These are phyloP conservation scores for Rhizophora apiculata DNA, from an alignment of 345 rosid genomes.

Conservation along the genomic window DNA sequence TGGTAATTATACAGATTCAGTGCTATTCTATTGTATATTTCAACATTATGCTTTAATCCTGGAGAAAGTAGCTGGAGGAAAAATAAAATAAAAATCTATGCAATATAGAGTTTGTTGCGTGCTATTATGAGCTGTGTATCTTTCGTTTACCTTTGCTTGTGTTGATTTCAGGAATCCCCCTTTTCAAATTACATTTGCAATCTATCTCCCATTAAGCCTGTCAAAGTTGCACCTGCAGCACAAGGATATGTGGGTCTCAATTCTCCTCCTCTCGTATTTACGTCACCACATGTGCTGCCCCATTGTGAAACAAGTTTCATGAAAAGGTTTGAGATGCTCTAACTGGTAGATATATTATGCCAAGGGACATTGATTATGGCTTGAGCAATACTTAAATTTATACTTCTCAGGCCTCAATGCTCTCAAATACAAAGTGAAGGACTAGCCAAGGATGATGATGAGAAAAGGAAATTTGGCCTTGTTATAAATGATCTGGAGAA, in stretches of 20 bases:
- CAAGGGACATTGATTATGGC: background rate
- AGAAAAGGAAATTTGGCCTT: slow-evolving; percentile 9
- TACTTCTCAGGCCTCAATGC: slow-evolving; percentile 33
- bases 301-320: slow-evolving; percentile 22
- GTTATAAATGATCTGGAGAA: slow-evolving; percentile 17
- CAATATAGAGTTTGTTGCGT: background rate
- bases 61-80: too few species aligned
- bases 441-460: slow-evolving; percentile 10
- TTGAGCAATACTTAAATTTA: slow-evolving; percentile 6
- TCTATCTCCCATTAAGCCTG: slow-evolving; percentile 38
- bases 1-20: too few species aligned
- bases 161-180: slow-evolving; percentile 44
- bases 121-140: background rate
- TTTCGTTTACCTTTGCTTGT: background rate
- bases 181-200: slow-evolving; percentile 35
- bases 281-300: slow-evolving; percentile 36
- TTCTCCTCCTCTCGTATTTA: slow-evolving; percentile 51
- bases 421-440: slow-evolving; percentile 21
- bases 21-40: too few species aligned
- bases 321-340: slow-evolving; percentile 35
- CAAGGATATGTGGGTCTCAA: slow-evolving; percentile 35
- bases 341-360: slow-evolving; percentile 9
- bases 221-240: slow-evolving; percentile 22
- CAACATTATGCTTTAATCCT: too few species aligned
- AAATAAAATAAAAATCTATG: background rate